A percentile compares a stretch with the other conserved stretches of the same genome.
Conservation (phyloP, 2,329 filamentous ascomycete species). For the Venturia aucupariae region DNA sequence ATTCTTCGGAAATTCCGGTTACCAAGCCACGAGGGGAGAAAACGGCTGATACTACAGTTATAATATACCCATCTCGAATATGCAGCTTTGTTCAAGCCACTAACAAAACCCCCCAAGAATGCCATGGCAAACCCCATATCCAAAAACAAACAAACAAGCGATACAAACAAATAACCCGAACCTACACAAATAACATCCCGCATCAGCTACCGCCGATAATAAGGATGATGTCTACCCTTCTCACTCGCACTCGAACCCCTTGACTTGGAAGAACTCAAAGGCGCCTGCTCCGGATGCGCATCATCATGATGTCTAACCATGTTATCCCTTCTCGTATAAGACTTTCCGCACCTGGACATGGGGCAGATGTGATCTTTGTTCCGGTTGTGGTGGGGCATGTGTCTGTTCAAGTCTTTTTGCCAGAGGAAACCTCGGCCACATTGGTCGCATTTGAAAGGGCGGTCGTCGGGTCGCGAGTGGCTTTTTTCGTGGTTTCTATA, state of each 20-base stretch:
- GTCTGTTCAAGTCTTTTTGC: background rate
- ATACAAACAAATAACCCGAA: background rate
- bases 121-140: no score
- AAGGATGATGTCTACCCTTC: background rate
- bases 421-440: background rate
- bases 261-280: background rate
- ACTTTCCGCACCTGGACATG: background rate
- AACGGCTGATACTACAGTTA: no score
- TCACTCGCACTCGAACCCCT: background rate
- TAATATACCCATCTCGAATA: no score
- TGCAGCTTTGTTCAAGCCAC: no score
- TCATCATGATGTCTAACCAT: slow-evolving; percentile 5
- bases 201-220: no score
- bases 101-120: no score
- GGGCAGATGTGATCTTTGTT: background rate
- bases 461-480: background rate
- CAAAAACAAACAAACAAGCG: background rate
- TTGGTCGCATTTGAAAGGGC: background rate
- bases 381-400: background rate
- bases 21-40: no score
- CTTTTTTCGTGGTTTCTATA: background rate
- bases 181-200: no score
- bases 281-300: background rate
- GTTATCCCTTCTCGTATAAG: slow-evolving; percentile 7
- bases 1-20: no score